Conservation (phyloP, 805 yeast species). For the Starmerella etchellsii region DNA sequence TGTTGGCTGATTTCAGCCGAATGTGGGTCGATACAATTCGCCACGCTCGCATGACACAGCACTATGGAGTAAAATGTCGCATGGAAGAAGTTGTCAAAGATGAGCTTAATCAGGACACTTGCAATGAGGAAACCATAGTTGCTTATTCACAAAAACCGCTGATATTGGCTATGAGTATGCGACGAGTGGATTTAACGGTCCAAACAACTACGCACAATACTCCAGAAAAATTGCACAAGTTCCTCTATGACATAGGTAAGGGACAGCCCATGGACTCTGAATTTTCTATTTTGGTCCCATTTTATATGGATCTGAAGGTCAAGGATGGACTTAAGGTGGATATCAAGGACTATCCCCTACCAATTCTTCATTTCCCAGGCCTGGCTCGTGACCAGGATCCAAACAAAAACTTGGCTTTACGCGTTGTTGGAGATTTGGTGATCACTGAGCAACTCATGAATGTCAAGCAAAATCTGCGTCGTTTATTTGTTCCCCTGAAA, state of each 20-base stretch:
- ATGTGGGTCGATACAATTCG: constrained; percentile 64
- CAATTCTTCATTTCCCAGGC: constrained; percentile 60
- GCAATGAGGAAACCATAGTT: constrained; percentile 35
- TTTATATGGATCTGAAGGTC: constrained; percentile 33
- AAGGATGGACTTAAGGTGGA: constrained; percentile 19
- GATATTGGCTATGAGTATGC: constrained; percentile 39
- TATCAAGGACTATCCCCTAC: constrained; percentile 75
- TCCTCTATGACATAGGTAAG: constrained; percentile 60
- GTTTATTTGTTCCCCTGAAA: constrained; percentile 49
- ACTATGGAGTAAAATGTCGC: constrained; percentile 30
- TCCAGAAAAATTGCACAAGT: constrained; percentile 43
- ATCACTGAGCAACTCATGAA: constrained; percentile 51
- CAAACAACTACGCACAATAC: constrained; percentile 40
- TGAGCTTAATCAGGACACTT: constrained; percentile 28
- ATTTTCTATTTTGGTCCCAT: constrained; percentile 59
- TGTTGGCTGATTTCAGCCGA: constrained; percentile 39
- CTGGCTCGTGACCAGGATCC: constrained; percentile 28
- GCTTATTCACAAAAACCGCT: constrained; percentile 39
- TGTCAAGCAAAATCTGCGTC: constrained; percentile 42
- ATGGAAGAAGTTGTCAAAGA: constrained; percentile 27
- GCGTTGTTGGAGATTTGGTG: constrained; percentile 49
- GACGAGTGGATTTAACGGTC: constrained; percentile 37
- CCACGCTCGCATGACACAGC: constrained; percentile 23
- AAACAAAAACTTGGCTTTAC: constrained; percentile 23
- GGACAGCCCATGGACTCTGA: constrained; percentile 62